A percentile compares a stretch with the other conserved stretches of the same genome.
Evolutionary conservation across 768 basidiomycete species (phyloP).

Genomic region (Exidia glandulosa): DNA sequence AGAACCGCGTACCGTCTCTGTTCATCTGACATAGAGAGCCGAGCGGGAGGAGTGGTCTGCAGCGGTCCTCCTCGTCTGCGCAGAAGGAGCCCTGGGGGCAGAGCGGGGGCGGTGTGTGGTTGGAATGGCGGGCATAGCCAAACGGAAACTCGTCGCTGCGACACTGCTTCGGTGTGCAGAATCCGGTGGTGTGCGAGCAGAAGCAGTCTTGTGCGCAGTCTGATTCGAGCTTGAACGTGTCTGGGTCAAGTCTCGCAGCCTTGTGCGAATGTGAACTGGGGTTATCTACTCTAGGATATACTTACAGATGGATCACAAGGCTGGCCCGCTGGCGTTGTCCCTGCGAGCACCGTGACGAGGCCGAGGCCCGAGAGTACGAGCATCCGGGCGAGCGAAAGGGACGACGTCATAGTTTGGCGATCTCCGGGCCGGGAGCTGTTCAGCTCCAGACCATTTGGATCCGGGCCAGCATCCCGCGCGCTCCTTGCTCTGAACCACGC

Average conservation of each 20-base stretch:
- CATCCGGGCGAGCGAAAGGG: background rate
- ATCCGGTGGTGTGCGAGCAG: constrained; percentile 41
- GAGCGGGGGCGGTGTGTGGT: constrained; percentile 39
- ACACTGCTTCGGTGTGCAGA: constrained; percentile 59
- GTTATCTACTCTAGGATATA: background rate
- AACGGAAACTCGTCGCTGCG: constrained; percentile 70
- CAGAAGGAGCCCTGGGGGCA: constrained; percentile 62
- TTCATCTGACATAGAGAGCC: constrained; percentile 72
- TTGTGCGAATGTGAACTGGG: background rate
- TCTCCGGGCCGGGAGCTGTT: background rate
- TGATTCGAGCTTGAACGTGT: constrained; percentile 66
- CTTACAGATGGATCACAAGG: constrained; percentile 31
- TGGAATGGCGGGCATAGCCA: constrained; percentile 40
- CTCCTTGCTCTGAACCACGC: too few relatives aligned
- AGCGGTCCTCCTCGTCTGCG: constrained; percentile 70
- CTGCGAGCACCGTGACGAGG: constrained; percentile 27
- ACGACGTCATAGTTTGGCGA: background rate
- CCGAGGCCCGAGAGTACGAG: background rate
- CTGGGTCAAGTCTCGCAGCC: constrained; percentile 43
- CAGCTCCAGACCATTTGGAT: too few relatives aligned
- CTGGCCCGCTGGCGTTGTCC: constrained; percentile 33
- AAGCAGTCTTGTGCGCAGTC: constrained; percentile 66
- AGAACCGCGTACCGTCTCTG: constrained; percentile 55
- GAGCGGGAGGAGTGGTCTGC: constrained; percentile 50
- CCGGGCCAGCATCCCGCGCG: too few relatives aligned